Evolutionary conservation across 306 rosid genomes (phyloP), one percentile per base, ranked within the genome.

Genomic region (Styphnolobium japonicum): DNA sequence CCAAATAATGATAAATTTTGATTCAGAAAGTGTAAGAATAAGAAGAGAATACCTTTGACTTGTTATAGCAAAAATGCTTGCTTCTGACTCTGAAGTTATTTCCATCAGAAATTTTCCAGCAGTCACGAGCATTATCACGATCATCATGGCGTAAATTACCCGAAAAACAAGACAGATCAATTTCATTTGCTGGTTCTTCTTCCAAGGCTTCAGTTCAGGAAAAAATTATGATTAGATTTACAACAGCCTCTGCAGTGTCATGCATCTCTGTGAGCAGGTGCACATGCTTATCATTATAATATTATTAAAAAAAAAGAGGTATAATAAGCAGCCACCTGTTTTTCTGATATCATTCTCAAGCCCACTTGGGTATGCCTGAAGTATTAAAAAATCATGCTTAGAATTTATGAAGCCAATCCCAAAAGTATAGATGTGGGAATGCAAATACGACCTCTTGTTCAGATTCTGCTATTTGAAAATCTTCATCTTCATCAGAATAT

Each of bases 41-140:
- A 72, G 67, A 37, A 56, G 45, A 62, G 73, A 73, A 74, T 63
- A 95, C 99, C 99, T 95, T 95, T 42, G 93, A 82, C 86, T 93
- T 95, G 82, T 95, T 93, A 78, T 76, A 83, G 83, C 95, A 90
- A 86, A 91, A 95, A 83, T 84, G 88, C 91, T 86, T 92, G 92
- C 99, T 90, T 76, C 99, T 89, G 73, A 95, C 98, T 89, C 99
- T 90, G 62, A 95, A 95, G 89, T 93, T 90, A 84, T 87, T 91
- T 77, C 97, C 99, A 67, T 95, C 99, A 75, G 98, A 91, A 82
- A 95, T 82, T 81, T 73, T 90, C 99, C 99, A 95, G 90, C 99
- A 95, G 68, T 95, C 94, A 82, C 99, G 97, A 63, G 94, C 88
- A 51, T 82, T 90, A 75, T 95, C 99, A 49, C 86, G 95, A 63